These are phyloP conservation scores for Mycena sp. DNA, from an alignment of 1,284 basidiomycete species.

Conservation along the genomic window DNA sequence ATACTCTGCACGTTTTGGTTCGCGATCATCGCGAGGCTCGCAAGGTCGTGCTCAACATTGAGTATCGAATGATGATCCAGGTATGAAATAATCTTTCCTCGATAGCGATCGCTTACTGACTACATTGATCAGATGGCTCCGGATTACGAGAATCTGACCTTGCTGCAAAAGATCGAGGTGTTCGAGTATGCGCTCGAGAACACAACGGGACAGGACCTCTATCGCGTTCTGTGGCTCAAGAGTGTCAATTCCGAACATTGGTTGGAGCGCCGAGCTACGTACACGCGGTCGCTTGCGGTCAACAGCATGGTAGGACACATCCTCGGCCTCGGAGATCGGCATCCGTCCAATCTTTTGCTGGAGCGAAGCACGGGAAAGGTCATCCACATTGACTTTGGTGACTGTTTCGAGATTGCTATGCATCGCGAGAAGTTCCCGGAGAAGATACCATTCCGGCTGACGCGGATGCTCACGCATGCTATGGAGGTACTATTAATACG, in stretches of 20 bases:
- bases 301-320: constrained; percentile 99
- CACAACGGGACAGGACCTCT: constrained; percentile 99
- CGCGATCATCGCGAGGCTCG: constrained; percentile 94
- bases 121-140: constrained; percentile 87
- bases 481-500: constrained; percentile 84
- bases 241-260: constrained; percentile 96
- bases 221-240: constrained; percentile 97
- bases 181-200: constrained; percentile 99
- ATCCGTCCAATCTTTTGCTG: constrained; percentile 95
- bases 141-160: constrained; percentile 94
- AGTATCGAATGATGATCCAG: constrained; percentile 98
- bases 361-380: constrained; percentile 95
- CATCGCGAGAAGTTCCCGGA: constrained; percentile 99
- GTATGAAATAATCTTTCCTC: constrained; percentile 52
- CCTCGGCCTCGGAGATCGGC: constrained; percentile 96
- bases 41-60: constrained; percentile 97
- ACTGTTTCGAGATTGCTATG: constrained; percentile 96
- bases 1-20: constrained; percentile 98
- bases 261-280: constrained; percentile 97
- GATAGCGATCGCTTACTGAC: not conserved
- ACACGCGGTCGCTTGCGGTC: constrained; percentile 94
- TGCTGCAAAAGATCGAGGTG: constrained; percentile 98
- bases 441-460: constrained; percentile 98
- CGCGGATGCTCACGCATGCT: constrained; percentile 97
- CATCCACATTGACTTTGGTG: constrained; percentile 97